These are phyloP conservation scores for Hebeloma cylindrosporum DNA, from an alignment of 768 basidiomycete species.

Conservation along the genomic window DNA sequence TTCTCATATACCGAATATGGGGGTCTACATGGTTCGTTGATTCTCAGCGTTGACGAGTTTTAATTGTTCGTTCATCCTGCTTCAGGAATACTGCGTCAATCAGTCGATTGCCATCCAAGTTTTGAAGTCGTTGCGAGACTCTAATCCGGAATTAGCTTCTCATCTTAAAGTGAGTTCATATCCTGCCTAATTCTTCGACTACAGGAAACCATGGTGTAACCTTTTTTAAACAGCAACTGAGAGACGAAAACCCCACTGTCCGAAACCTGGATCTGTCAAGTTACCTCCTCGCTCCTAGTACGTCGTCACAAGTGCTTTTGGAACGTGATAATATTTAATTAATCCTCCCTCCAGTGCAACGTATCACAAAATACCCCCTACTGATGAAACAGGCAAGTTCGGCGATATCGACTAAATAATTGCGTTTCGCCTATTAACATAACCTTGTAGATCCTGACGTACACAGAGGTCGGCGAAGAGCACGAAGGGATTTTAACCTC, in stretches of 20 bases:
- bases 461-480: conserved; percentile 72
- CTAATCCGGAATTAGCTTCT: conserved; percentile 59
- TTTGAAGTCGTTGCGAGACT: conserved; percentile 69
- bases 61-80: not conserved
- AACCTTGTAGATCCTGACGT: conserved; percentile 61
- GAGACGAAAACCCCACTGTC: conserved; percentile 68
- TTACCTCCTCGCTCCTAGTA: conserved; percentile 90
- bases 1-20: conserved; percentile 73
- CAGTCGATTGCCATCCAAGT: conserved; percentile 77
- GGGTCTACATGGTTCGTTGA: conserved; percentile 68
- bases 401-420: too few relatives aligned
- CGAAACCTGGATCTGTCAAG: conserved; percentile 88
- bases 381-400: conserved; percentile 69
- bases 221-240: conserved; percentile 51
- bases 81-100: conserved; percentile 87
- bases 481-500: conserved; percentile 52
- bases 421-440: not conserved
- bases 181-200: not conserved
- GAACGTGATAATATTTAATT: conserved; percentile 1
- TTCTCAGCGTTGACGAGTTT: not conserved
- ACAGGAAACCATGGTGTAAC: not conserved
- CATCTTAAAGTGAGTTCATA: conserved; percentile 64
- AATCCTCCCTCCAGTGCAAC: conserved; percentile 67
- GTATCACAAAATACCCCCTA: conserved; percentile 91
- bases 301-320: conserved; percentile 24